phyloP scores from a whole-genome alignment of 1,284 basidiomycete genomes.

The Microbotryum scabiosae region DNA sequence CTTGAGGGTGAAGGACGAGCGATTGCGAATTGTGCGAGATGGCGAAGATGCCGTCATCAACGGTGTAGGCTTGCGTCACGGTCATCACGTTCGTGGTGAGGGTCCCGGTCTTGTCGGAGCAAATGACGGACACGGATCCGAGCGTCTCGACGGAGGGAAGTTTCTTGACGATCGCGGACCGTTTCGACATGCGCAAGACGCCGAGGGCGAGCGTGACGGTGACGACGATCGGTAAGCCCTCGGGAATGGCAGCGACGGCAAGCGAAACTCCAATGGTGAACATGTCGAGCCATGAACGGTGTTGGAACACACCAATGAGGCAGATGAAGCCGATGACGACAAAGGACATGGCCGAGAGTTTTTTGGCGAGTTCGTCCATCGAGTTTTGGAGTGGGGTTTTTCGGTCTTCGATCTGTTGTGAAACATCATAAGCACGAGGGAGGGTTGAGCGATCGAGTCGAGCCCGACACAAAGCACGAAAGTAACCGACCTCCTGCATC shows the following conservation, averaged over 20 bases:
- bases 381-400: conserved; percentile 85
- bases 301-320: conserved; percentile 77
- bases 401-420: conserved; percentile 69
- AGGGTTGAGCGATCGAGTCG: no score
- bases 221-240: conserved; percentile 92
- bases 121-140: conserved; percentile 89
- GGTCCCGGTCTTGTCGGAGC: conserved; percentile 97
- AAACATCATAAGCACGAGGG: no score
- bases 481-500: conserved; percentile 79
- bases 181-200: conserved; percentile 84
- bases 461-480: not conserved
- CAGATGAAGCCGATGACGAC: conserved; percentile 88
- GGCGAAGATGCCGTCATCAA: conserved; percentile 63
- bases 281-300: conserved; percentile 91
- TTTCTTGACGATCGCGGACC: conserved; percentile 95
- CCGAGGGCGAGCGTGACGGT: conserved; percentile 94
- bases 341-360: conserved; percentile 81
- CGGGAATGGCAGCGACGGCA: conserved; percentile 93
- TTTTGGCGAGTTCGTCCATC: conserved; percentile 95
- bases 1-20: conserved; percentile 15
- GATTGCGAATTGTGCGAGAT: conserved; percentile 43
- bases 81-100: conserved; percentile 94
- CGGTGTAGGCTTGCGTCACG: conserved; percentile 74
- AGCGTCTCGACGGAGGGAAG: conserved; percentile 89
- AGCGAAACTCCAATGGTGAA: conserved; percentile 97